Evolutionary conservation across 2,329 filamentous ascomycete genomes (phyloP).

Genomic region (Blastomyces silverae): DNA sequence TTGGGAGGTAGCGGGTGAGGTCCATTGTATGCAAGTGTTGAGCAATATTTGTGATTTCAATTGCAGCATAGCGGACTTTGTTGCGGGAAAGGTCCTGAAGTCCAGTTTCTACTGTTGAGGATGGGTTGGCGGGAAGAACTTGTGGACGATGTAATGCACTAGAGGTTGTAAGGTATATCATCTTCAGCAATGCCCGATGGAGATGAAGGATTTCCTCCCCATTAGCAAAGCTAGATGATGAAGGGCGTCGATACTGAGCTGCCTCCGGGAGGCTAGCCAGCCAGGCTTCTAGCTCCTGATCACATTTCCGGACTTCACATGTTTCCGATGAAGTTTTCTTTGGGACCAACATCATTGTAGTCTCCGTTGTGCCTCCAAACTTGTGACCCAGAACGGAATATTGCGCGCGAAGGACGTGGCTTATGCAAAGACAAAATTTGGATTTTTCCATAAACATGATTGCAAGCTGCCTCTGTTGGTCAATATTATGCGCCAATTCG

Average conservation of each 20-base stretch:
- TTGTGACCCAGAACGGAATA: conserved; percentile 86
- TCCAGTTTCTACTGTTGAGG: conserved; percentile 53
- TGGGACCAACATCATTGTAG: conserved; percentile 81
- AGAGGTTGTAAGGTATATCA: conserved; percentile 87
- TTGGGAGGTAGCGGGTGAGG: conserved; percentile 74
- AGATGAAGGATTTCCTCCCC: conserved; percentile 51
- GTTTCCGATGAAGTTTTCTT: conserved; percentile 80
- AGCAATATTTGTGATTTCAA: conserved; percentile 78
- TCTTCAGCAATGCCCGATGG: conserved; percentile 80
- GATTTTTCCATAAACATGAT: conserved; percentile 88
- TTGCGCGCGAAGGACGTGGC: conserved; percentile 80
- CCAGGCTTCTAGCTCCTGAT: conserved; percentile 74
- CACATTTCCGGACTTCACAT: conserved; percentile 70
- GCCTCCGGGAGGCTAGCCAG: conserved; percentile 61
- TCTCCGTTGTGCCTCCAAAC: conserved; percentile 62
- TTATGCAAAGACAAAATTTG: conserved; percentile 81
- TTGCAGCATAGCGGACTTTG: conserved; percentile 75
- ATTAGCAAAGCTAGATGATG: conserved; percentile 50
- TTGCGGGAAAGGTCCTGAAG: conserved; percentile 75
- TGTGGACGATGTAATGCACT: conserved; percentile 88
- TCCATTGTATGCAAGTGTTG: conserved; percentile 65
- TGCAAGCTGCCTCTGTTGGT: conserved; percentile 70
- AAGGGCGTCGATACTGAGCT: conserved; percentile 61
- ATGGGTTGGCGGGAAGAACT: conserved; percentile 68
- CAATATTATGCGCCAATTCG: conserved; percentile 60